phyloP scores from a whole-genome alignment of 345 rosid species.

The Passiflora organensis region DNA sequence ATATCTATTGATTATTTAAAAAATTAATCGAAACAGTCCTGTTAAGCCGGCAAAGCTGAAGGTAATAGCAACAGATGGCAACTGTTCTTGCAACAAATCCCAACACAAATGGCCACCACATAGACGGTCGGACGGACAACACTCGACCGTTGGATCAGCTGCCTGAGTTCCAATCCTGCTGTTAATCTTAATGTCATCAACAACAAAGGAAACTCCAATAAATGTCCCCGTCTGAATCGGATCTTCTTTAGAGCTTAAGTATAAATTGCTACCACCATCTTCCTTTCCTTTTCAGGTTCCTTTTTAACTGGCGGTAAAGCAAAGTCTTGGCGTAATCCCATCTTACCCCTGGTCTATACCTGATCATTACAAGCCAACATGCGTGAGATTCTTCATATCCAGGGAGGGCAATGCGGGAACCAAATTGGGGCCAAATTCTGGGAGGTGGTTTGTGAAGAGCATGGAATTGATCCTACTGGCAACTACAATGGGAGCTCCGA shows the following conservation, averaged over 20 bases:
- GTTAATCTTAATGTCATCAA: neutral
- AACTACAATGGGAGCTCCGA: conserved; percentile 12
- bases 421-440: conserved; percentile 36
- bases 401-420: conserved; percentile 40
- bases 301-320: no score
- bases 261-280: conserved; percentile 7
- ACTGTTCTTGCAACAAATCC: neutral
- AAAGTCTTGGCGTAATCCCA: neutral
- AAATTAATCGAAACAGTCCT: neutral
- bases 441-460: conserved; percentile 36
- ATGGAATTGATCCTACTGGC: conserved; percentile 32
- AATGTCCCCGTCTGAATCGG: neutral
- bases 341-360: neutral
- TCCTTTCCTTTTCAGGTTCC: conserved; percentile 5
- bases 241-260: neutral
- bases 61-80: conserved; percentile 19
- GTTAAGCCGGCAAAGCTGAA: conserved; percentile 12
- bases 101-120: conserved; percentile 13
- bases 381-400: conserved; percentile 39
- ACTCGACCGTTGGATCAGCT: conserved; percentile 14
- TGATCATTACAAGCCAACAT: conserved; percentile 5
- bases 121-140: conserved; percentile 5
- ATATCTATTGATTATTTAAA: no score
- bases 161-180: neutral
- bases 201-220: neutral